Percentiles rank a stretch among this genome's conserved stretches.
These are phyloP conservation scores for Adansonia digitata DNA, from an alignment of 345 rosid genomes.

Conservation along the genomic window DNA sequence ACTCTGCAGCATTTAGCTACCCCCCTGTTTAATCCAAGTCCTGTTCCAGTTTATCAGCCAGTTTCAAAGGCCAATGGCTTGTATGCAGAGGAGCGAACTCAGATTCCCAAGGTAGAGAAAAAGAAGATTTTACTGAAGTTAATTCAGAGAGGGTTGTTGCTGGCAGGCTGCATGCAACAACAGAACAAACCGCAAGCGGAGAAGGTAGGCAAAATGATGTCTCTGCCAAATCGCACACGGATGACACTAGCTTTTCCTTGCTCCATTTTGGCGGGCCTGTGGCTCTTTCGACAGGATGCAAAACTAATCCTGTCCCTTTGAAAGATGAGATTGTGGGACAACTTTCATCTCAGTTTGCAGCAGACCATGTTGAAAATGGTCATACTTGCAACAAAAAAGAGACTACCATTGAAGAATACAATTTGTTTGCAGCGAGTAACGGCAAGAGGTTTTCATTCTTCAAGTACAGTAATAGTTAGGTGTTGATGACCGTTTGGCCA, in stretches of 20 bases:
- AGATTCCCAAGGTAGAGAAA: conserved; percentile 21
- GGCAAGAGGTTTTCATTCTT: conserved; percentile 62
- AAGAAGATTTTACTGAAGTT: conserved; percentile 22
- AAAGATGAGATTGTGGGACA: conserved; percentile 41
- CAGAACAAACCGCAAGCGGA: conserved; percentile 22
- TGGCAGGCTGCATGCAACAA: conserved; percentile 18
- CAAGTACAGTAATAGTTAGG: conserved; percentile 29
- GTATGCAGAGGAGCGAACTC: conserved; percentile 36
- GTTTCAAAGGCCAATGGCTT: conserved; percentile 41
- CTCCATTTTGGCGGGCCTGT: conserved; percentile 89
- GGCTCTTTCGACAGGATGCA: conserved; percentile 50
- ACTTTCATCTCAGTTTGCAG: conserved; percentile 39
- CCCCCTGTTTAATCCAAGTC: conserved; percentile 39
- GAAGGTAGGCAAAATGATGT: conserved; percentile 29
- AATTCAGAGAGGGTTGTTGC: conserved; percentile 33
- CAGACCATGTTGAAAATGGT: conserved; percentile 41
- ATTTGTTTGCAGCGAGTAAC: conserved; percentile 75
- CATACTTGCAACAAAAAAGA: conserved; percentile 44
- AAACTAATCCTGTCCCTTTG: conserved; percentile 29
- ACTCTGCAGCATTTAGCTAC: conserved; percentile 43
- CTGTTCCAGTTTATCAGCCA: conserved; percentile 51
- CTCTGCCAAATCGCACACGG: conserved; percentile 24
- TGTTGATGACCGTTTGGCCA: conserved; percentile 29
- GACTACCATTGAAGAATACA: conserved; percentile 61
- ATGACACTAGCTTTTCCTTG: conserved; percentile 58